These are phyloP conservation scores for Fraxinus pennsylvanica DNA, from an alignment of 257 asterid species.

Conservation along the genomic window DNA sequence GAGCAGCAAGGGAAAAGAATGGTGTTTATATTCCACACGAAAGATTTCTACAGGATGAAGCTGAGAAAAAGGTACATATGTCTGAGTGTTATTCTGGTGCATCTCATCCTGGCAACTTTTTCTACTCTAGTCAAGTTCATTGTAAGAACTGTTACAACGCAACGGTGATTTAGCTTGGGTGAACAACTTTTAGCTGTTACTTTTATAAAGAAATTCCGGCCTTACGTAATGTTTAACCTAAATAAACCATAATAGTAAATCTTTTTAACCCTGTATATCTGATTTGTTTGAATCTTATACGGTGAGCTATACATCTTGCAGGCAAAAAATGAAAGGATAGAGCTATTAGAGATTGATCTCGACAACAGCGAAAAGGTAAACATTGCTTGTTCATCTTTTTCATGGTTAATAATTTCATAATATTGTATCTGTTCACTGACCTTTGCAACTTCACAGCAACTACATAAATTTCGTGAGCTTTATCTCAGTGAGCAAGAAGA, in stretches of 20 bases:
- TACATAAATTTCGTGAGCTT: constrained; percentile 59
- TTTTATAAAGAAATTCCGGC: neutral
- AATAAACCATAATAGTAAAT: neutral
- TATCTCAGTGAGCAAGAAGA: constrained; percentile 73
- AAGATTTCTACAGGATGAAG: constrained; percentile 78
- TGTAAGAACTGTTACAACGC: neutral
- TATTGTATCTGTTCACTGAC: constrained; percentile 16
- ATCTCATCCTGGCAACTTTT: constrained; percentile 10
- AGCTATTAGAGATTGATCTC: constrained; percentile 69
- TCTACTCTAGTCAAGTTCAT: neutral
- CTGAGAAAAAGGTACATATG: constrained; percentile 66
- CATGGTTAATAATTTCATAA: neutral
- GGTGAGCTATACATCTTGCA: constrained; percentile 36
- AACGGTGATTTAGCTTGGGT: neutral
- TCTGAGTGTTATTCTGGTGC: neutral
- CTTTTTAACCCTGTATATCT: constrained; percentile 11
- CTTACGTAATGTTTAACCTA: neutral
- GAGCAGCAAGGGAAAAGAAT: constrained; percentile 86
- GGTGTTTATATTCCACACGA: constrained; percentile 87
- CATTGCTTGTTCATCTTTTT: constrained; percentile 9
- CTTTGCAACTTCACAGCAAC: constrained; percentile 41
- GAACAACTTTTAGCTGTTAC: neutral
- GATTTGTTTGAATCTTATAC: constrained; percentile 8
- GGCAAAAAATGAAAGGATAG: constrained; percentile 75
- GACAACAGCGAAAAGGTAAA: constrained; percentile 55